Conservation (phyloP, 2,329 filamentous ascomycete species). For the Rutstroemia sp. region DNA sequence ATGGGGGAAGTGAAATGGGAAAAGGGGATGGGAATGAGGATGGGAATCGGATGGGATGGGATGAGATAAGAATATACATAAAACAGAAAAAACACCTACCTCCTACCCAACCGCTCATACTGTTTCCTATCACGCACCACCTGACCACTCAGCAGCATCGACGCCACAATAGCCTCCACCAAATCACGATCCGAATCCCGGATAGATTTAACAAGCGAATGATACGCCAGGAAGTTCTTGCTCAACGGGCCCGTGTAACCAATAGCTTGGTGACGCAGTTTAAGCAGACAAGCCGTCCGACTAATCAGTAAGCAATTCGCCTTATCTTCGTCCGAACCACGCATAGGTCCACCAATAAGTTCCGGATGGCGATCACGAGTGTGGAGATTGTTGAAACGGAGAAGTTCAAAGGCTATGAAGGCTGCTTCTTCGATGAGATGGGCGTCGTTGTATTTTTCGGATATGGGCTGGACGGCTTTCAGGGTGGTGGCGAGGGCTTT, state of each 20-base stretch:
- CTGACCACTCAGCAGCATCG: slow-evolving; percentile 75
- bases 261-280: slow-evolving; percentile 72
- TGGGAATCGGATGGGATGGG: not conserved
- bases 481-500: slow-evolving; percentile 67
- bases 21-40: slow-evolving; percentile 5
- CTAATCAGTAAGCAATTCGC: slow-evolving; percentile 74
- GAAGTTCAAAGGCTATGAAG: slow-evolving; percentile 77
- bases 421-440: slow-evolving; percentile 64
- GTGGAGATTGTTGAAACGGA: slow-evolving; percentile 72
- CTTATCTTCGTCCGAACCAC: slow-evolving; percentile 63
- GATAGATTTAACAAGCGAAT: slow-evolving; percentile 73
- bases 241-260: slow-evolving; percentile 94
- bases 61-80: too few relatives aligned
- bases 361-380: slow-evolving; percentile 52
- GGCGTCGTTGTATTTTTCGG: slow-evolving; percentile 36
- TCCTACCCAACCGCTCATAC: slow-evolving; percentile 58
- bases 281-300: slow-evolving; percentile 75
- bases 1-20: too few relatives aligned
- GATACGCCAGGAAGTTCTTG: slow-evolving; percentile 80
- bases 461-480: slow-evolving; percentile 47
- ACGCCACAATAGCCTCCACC: slow-evolving; percentile 72
- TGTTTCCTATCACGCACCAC: slow-evolving; percentile 59
- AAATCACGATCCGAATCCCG: slow-evolving; percentile 75
- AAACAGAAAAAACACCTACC: slow-evolving; percentile 42
- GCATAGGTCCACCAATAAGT: slow-evolving; percentile 47